phyloP scores from a whole-genome alignment of 257 asterid species.

The Primulina huaijiensis region DNA sequence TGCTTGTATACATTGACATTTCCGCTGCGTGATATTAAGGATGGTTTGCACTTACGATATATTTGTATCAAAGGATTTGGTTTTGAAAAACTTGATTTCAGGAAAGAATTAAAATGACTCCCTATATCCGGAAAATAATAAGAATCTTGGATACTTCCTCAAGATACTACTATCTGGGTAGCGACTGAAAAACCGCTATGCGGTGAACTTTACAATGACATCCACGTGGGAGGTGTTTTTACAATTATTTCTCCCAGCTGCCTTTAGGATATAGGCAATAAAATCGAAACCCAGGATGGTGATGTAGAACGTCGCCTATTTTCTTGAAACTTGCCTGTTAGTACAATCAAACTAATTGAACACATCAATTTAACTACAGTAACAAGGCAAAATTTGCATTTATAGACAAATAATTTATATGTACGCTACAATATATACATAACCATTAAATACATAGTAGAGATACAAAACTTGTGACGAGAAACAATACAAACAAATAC shows the following conservation, averaged over 20 bases:
- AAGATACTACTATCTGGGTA: no score
- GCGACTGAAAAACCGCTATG: no score
- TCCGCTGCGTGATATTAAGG: neutral
- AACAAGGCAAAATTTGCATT: neutral
- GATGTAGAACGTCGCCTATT: neutral
- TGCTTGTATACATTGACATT: neutral
- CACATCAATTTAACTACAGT: neutral
- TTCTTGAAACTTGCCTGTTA: neutral
- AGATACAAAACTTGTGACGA: neutral
- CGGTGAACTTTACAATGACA: no score
- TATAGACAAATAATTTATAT: neutral
- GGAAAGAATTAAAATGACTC: no score
- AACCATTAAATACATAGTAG: neutral
- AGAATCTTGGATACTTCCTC: no score
- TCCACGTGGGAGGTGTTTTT: no score
- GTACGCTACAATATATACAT: neutral
- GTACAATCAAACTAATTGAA: neutral
- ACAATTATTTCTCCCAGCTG: no score
- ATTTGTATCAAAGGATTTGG: no score
- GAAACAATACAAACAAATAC: neutral
- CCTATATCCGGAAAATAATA: no score
- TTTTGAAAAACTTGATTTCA: no score
- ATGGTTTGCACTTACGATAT: neutral
- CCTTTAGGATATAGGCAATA: no score
- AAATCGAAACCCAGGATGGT: neutral